Evolutionary conservation across 352 stramenopile genomes (phyloP).

Genomic region (Globisporangium cystogenes): DNA sequence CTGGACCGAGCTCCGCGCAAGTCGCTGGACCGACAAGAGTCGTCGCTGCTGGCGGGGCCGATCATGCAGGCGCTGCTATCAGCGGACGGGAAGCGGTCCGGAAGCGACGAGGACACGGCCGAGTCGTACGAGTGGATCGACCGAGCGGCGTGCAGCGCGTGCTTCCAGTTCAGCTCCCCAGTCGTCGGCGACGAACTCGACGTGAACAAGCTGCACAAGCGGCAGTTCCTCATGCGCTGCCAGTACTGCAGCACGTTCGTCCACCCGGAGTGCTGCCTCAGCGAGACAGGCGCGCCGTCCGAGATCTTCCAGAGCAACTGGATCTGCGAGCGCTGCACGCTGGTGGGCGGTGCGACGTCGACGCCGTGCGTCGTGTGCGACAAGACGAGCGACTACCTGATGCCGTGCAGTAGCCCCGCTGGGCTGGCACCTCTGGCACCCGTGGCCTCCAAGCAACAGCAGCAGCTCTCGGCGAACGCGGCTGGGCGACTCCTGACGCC

Average conservation of each 20-base stretch:
- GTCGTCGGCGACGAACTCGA: conserved; percentile 34
- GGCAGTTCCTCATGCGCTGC: conserved; percentile 82
- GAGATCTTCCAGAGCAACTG: conserved; percentile 73
- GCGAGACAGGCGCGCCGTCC: conserved; percentile 49
- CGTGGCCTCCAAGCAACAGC: conserved; percentile 14
- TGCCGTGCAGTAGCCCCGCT: conserved; percentile 35
- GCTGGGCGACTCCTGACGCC: neutral
- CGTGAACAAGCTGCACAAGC: conserved; percentile 52
- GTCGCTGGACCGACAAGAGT: conserved; percentile 14
- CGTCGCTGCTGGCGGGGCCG: conserved; percentile 37
- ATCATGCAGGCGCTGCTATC: conserved; percentile 51
- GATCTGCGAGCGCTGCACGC: conserved; percentile 79
- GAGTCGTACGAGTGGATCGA: conserved; percentile 52
- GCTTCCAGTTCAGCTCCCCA: conserved; percentile 67
- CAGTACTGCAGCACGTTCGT: conserved; percentile 83
- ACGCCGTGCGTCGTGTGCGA: conserved; percentile 61
- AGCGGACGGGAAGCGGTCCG: conserved; percentile 22
- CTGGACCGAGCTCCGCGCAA: conserved; percentile 8
- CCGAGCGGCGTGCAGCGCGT: conserved; percentile 63
- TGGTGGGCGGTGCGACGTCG: conserved; percentile 30
- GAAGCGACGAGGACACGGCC: conserved; percentile 5
- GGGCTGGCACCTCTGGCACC: neutral
- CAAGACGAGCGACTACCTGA: conserved; percentile 69
- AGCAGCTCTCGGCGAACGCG: conserved; percentile 1
- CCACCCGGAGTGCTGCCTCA: conserved; percentile 76